Evolutionary conservation across 1,284 basidiomycete genomes (phyloP), one percentile per base, ranked within the genome.

Genomic region (Rhodotorula mucilaginosa): DNA sequence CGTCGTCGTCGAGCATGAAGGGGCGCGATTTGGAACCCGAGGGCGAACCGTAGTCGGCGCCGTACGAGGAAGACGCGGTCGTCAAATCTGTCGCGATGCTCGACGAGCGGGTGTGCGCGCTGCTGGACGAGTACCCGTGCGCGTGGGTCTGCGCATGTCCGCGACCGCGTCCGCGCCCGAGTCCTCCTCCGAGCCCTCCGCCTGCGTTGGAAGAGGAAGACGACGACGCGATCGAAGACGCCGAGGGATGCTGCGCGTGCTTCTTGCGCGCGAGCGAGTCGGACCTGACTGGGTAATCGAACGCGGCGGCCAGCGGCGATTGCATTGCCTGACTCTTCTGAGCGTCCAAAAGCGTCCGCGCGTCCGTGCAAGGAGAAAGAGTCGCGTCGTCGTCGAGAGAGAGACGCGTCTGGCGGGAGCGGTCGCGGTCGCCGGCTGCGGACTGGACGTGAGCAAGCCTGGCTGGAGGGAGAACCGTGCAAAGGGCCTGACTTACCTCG

Each of bases 201-300:
- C 29, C n/a, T 26, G 34, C 19, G 39, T 44, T 44, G 12, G 39
- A 44, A 44, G 64, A 62, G 19, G 60, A 64, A 54, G 29, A n/a
- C 13, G 60, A 58, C 15, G 67, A 65, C 6, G 58, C 44, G 49
- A 58, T 21, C 51, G 71, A 68, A 5, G 64, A 46, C 13, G 49
- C 48, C 19, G 64, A 61, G 12, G 65, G 46, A 31, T 65, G 39
- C 34, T 58, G 54, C 54, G 49, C n/a, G 59, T 64, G 51, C 10
- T 6, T 23, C 18, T 18, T 12, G 51, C 52, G 61, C 18, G 34
- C 49, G 39, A 64, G 51, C 39, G 58, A 49, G 31, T 48, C 64
- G 19, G 15, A 16, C 8, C 59, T 52, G 26, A 48, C 46, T 1
- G 63, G 58, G 63, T 61, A 52, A 4, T 52, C n/a, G 63, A 69